Base-by-base conservation (phyloP, 139 green algal species). In the Mychonastes homosphaera region DNA sequence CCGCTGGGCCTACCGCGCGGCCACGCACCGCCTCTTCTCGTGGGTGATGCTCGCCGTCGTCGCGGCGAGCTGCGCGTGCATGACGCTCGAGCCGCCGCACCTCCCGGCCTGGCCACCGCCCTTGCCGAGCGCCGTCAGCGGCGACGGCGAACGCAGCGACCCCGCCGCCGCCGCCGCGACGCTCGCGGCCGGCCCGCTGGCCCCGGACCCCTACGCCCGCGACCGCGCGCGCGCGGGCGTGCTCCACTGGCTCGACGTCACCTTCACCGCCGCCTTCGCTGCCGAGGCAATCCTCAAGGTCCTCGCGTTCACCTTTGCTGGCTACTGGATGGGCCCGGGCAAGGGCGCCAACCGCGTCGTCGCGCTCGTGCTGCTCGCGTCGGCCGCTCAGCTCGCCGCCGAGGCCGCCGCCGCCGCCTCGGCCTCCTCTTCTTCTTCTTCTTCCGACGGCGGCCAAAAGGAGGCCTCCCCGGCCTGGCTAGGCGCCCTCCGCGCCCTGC, bases 261-360 rank as follows among this genome's bases (percentile, higher is more conserved):
- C 48, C 7, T 78, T 86, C 47, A 89, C 83, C 30, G 34, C 49
- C 30, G 56, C 74, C 5, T 92, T 90, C 55, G 62, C 47, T 3
- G 18, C 78, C 3, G 82, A 92, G 72, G 69, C 64, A 18, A 1
- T 81, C 7, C 38, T 86, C 40, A 94, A 94, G 76, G 70, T 78
- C 10, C 64, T 89, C 30, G 82, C 82, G 8, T 87, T 82, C 68
- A 76, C 69, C 6, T 86, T 86, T 38, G 41, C 19, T 1, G 45
- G 53, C 19, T 93, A 93, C 72, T 77, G 84, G 77, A 65, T 88
- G 9, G 85, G 91, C 75, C 72, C 86, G 18, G 8, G 66, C 2
- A 89, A 90, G 56, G 79, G 87, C 19, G 47, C 84, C 0, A 71
- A 73, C 16, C 53, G 71, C 15, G 39, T 84, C 24, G 33, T 83